Conservation (phyloP, 345 rosid species). For the Lepidium didymum region DNA sequence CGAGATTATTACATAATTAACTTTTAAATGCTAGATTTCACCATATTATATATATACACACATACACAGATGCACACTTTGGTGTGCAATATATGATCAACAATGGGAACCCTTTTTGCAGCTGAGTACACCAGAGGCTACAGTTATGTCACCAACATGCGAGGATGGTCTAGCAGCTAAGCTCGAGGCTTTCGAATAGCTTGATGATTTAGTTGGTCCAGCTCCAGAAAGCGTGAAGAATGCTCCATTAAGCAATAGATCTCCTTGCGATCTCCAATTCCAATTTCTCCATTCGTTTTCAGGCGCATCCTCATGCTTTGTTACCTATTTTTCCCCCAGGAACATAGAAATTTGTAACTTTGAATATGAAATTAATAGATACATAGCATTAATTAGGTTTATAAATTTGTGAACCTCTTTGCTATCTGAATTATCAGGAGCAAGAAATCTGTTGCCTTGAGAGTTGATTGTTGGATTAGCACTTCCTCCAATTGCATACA, state of each 20-base stretch:
- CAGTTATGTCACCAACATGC: slow-evolving; percentile 49
- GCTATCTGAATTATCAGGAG: slow-evolving; percentile 47
- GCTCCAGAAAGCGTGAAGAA: slow-evolving; percentile 56
- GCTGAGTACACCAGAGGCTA: slow-evolving; percentile 48
- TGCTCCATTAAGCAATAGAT: slow-evolving; percentile 63
- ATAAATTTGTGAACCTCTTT: slow-evolving; percentile 49
- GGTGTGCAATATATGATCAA: slow-evolving; percentile 30
- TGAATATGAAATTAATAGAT: not conserved
- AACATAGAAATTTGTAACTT: no score
- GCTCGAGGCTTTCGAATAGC: slow-evolving; percentile 74
- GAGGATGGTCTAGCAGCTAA: slow-evolving; percentile 74
- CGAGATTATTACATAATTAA: slow-evolving; percentile 21
- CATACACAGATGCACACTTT: not conserved
- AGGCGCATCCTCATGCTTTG: slow-evolving; percentile 75
- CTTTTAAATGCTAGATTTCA: not conserved
- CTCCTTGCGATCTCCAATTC: slow-evolving; percentile 87
- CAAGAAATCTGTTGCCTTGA: slow-evolving; percentile 71
- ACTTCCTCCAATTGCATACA: slow-evolving; percentile 89
- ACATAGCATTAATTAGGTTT: not conserved
- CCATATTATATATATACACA: not conserved
- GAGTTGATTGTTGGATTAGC: slow-evolving; percentile 78
- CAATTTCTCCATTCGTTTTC: slow-evolving; percentile 55
- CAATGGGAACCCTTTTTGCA: slow-evolving; percentile 66
- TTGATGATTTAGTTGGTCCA: slow-evolving; percentile 52
- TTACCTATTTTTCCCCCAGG: slow-evolving; percentile 36